Base-by-base conservation (phyloP, 2,329 filamentous ascomycete species). In the Atkinsonella texensis region DNA sequence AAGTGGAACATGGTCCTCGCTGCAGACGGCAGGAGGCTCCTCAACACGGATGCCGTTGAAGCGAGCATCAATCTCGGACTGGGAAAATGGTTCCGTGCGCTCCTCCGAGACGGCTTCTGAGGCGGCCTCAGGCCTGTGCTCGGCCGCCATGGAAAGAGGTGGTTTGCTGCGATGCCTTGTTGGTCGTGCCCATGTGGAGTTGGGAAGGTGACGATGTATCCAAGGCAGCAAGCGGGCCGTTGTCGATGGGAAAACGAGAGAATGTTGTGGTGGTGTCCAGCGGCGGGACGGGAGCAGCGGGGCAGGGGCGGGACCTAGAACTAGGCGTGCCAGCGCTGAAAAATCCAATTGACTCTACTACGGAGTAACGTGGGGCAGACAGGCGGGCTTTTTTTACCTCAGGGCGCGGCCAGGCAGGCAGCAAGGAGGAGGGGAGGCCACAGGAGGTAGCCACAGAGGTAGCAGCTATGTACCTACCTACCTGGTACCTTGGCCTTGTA, bases 61-160 rank as follows among this genome's bases (percentile, higher is more conserved):
- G 17, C 76, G 74, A 28, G 71, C 65, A 48, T 77, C 72, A 55
- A 80, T 71, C 63, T 81, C 76, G 48, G 75, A 73, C 56, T 78
- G 70, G 10, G 77, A 77, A 58, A 80, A 78, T 10, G 77, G 75
- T 65, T 81, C 76, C 46, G 78, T 81, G 64, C 71, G 75, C 66
- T 80, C 76, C 59, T 72, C 69, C 54, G 70, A 70, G 55, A 62
- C 60, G 56, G 62, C 66, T 55, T 68, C 64, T 43, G 67, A 69
- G 58, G 64, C 60, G 57, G 63, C 59, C 60, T 62, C 66, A 53
- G 62, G 57, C 57, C 65, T 71, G 56, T 68, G 64, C 56, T 77
- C 74, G 59, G 67, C 68, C 76, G 79, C 79, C 59, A 52, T 49
- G 49, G 32, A 46, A 43, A 38, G 50, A 51, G 44, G 48, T 39